These are phyloP conservation scores for Nephelium lappaceum DNA, from an alignment of 345 rosid species.

Conservation along the genomic window DNA sequence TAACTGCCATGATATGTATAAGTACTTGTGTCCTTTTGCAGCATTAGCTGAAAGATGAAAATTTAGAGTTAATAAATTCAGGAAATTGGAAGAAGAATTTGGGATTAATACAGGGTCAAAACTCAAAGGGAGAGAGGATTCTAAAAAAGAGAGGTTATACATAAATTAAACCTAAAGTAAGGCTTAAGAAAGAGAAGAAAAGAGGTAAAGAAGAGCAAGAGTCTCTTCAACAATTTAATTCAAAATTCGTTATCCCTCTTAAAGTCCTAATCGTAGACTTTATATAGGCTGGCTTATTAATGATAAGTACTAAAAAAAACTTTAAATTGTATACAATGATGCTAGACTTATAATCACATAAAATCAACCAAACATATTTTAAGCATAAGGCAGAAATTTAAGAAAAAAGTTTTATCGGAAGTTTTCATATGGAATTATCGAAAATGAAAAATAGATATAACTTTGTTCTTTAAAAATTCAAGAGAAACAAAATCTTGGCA, in stretches of 20 bases:
- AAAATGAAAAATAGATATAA: background rate
- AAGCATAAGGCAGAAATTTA: background rate
- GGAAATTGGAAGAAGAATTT: background rate
- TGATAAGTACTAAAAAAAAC: background rate
- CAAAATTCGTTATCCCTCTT: background rate
- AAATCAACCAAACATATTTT: background rate
- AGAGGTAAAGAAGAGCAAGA: background rate
- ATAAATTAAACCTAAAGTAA: background rate
- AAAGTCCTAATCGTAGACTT: background rate
- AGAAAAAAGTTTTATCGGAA: background rate
- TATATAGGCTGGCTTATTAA: background rate
- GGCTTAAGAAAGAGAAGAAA: background rate
- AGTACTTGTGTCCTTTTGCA: background rate
- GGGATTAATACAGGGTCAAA: background rate
- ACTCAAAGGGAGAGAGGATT: background rate
- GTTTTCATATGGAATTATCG: background rate
- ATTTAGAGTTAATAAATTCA: background rate
- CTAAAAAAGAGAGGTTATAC: background rate
- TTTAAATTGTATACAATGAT: background rate
- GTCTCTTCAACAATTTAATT: background rate
- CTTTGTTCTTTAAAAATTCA: background rate
- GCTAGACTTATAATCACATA: background rate
- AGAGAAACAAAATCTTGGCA: background rate
- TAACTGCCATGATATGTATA: background rate
- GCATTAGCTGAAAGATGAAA: background rate